Conservation (phyloP, 768 basidiomycete genomes). For the Lentinula raphanica region DNA sequence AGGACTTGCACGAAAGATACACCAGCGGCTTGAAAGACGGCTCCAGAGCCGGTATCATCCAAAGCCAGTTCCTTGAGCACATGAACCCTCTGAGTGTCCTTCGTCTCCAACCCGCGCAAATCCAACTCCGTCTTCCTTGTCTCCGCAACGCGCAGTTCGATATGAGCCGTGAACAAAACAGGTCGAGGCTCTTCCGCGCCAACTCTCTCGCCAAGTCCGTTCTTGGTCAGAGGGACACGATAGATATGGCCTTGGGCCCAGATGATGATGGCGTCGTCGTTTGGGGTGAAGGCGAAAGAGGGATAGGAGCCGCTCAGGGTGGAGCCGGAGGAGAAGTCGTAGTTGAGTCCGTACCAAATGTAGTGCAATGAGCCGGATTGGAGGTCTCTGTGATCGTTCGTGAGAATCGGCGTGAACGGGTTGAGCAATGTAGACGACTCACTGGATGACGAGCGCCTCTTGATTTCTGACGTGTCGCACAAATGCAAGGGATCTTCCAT, state of each 20-base stretch:
- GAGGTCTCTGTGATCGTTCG: slow-evolving; percentile 44
- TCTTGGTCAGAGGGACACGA: slow-evolving; percentile 49
- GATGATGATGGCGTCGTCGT: slow-evolving; percentile 56
- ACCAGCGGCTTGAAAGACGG: slow-evolving; percentile 65
- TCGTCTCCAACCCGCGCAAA: slow-evolving; percentile 48
- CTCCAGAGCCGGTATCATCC: slow-evolving; percentile 47
- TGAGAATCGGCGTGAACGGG: background rate
- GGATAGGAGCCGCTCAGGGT: slow-evolving; percentile 79
- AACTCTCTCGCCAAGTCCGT: slow-evolving; percentile 48
- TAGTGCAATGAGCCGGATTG: slow-evolving; percentile 58
- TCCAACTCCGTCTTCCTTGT: slow-evolving; percentile 44
- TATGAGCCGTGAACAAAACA: slow-evolving; percentile 56
- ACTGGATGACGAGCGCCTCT: slow-evolving; percentile 69
- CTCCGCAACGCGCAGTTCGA: slow-evolving; percentile 62
- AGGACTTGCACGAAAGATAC: slow-evolving; percentile 42
- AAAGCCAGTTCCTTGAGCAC: slow-evolving; percentile 59
- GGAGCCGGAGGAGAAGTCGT: slow-evolving; percentile 54
- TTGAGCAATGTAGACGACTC: slow-evolving; percentile 14
- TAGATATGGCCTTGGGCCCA: slow-evolving; percentile 74
- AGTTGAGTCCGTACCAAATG: slow-evolving; percentile 64
- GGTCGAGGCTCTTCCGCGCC: slow-evolving; percentile 29
- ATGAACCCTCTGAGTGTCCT: slow-evolving; percentile 48
- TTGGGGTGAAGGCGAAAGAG: slow-evolving; percentile 62
- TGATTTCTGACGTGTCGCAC: slow-evolving; percentile 70
- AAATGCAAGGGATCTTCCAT: slow-evolving; percentile 66